phyloP scores from a whole-genome alignment of 306 rosid species.

The Glycine latifolia region DNA sequence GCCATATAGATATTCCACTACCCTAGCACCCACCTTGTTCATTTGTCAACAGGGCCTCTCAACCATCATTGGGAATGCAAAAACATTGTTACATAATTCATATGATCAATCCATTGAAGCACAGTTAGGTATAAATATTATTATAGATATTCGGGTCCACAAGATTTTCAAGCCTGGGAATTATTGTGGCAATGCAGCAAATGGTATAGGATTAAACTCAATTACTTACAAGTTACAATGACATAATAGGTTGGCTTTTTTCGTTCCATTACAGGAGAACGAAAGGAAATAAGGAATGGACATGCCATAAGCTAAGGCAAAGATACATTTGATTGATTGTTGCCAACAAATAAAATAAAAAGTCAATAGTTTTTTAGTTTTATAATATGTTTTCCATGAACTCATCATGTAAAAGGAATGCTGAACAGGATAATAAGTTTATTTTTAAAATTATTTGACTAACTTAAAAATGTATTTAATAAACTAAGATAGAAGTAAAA shows the following conservation, averaged over 20 bases:
- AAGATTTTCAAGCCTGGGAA: conserved; percentile 30
- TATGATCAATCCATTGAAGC: conserved; percentile 38
- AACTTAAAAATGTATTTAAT: background rate
- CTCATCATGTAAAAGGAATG: background rate
- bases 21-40: background rate
- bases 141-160: conserved; percentile 33
- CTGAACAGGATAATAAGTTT: background rate
- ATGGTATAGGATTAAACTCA: conserved; percentile 8
- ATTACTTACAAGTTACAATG: background rate
- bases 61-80: conserved; percentile 34
- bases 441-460: background rate
- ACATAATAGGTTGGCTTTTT: conserved; percentile 5
- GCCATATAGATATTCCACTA: conserved; percentile 42
- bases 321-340: background rate
- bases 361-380: background rate
- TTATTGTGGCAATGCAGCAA: conserved; percentile 29
- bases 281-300: background rate
- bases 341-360: background rate
- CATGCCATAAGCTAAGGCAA: background rate
- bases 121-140: background rate
- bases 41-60: conserved; percentile 3
- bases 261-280: background rate
- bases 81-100: background rate
- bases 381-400: background rate
- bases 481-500: background rate